Evolutionary conservation across 345 rosid genomes (phyloP).

Genomic region (Populus davidiana): DNA sequence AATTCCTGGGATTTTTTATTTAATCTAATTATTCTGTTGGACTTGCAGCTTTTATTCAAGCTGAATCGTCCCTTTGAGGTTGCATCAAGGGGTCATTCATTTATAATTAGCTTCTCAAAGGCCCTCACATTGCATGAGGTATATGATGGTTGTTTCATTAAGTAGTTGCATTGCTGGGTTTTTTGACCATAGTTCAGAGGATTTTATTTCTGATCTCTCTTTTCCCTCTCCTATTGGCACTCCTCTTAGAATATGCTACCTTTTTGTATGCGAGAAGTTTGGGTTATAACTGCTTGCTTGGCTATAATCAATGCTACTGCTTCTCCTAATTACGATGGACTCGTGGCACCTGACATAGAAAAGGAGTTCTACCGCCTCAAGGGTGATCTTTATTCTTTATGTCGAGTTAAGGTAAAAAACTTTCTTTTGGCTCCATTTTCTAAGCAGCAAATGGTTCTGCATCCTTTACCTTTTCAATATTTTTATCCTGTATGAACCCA

Average conservation of each 20-base stretch:
- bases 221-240: slow-evolving; percentile 21
- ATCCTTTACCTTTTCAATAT: neutral
- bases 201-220: slow-evolving; percentile 19
- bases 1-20: neutral
- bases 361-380: slow-evolving; percentile 88
- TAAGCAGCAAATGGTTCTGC: neutral
- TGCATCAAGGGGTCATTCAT: slow-evolving; percentile 85
- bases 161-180: neutral
- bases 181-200: neutral
- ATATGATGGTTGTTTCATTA: slow-evolving; percentile 7
- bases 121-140: slow-evolving; percentile 76
- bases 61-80: slow-evolving; percentile 90
- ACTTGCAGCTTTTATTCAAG: slow-evolving; percentile 78
- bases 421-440: neutral
- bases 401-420: slow-evolving; percentile 74
- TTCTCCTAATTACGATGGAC: slow-evolving; percentile 64
- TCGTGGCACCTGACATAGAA: slow-evolving; percentile 65
- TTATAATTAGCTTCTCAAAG: slow-evolving; percentile 77
- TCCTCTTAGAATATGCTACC: slow-evolving; percentile 53
- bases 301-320: slow-evolving; percentile 66
- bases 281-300: slow-evolving; percentile 90
- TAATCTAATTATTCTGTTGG: slow-evolving; percentile 11
- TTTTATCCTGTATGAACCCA: too few relatives aligned
- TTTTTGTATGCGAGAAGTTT: slow-evolving; percentile 86
- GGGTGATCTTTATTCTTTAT: slow-evolving; percentile 92